Evolutionary conservation across 2,329 filamentous ascomycete genomes (phyloP), one percentile per base, ranked within the genome.

Genomic region (Penicillium digitatum): DNA sequence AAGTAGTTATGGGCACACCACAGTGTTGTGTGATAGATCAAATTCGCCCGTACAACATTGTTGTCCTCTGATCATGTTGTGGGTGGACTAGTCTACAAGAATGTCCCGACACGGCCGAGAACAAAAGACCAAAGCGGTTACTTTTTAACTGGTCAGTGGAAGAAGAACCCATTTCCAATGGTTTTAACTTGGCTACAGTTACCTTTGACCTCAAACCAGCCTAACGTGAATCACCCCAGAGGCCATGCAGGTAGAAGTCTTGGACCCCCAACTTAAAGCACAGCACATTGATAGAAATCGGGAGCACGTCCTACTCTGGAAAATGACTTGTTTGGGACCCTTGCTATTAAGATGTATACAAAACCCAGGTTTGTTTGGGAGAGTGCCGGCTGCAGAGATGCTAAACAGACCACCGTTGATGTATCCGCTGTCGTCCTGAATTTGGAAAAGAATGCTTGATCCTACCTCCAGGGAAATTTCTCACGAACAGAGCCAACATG

Each of bases 51-150:
- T 51, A 29, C 52, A 20, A 39, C 24, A 9, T 43, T 20, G 46
- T 29, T 31, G 16, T 38, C 39, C 35, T 53, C 29, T 42, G 46
- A 50, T 35, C 44, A 48, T 49, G 46, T 39, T 37, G 52, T 54
- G 39, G 18, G 32, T 50, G 14, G 27, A 31, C 43, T 32, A 12
- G 39, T 35, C 39, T 45, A 10, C 26, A 46, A 45, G 24, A 29
- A 24, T 20, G 20, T 32, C 40, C 52, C 47, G 52, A 54, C 27
- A 12, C 18, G 29, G 32, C 46, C 39, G 46, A 51, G 39, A 39
- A 27, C 12, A 32, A 27, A 50, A 45, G 16, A 16, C 4, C 16
- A 31, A 16, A 32, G 4, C 4, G 18, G 20, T 14, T 31, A 11
- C 22, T 18, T 27, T 24, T 27, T 29, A 26, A 52, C n/a, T 51